Evolutionary conservation across 306 rosid species (phyloP), one percentile per base, ranked within the genome.

Genomic region (Prunus campanulata): DNA sequence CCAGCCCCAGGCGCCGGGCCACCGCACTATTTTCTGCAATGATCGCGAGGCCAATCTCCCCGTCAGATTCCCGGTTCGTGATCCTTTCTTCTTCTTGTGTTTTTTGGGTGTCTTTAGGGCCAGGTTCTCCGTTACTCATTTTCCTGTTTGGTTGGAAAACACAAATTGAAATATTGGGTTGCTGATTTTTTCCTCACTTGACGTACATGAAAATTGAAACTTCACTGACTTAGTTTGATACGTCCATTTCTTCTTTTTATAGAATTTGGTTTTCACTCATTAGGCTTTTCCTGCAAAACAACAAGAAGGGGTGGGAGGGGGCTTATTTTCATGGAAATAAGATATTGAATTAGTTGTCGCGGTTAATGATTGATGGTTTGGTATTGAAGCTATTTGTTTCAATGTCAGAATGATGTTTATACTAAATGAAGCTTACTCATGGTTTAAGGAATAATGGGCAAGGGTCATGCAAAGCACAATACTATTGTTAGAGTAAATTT

Each of bases 1-100:
- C 64, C 97, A 89, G 85, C 98, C 98, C 3, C 98, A 92, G 78
- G 97, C 98, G 2, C 98, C 98, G 22, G 83, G 92, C 46, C 66
- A 89, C 77, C 97, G 98, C 46, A 94, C 96, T 78, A 86, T 94
- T 61, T 90, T 74, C 89, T 92, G 96, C 84, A 92, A 94, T 68
- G 95, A 94, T 79, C 97, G 96, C 64, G 97, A 94, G 39, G 87
- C 96, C 29, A 92, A 90, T 82, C 50, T 46, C 5, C 85, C 83
- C 49, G 87, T 92, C 51, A 90, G 87, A 76, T 94, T 90, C 85
- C 88, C 73, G 98, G 98, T 94, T 76, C 44, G 78, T 16, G 63
- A 49, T 52, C 0, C 46, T 56, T 6, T 39, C 44, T 39, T 70
- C 14, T 25, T 66, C 59, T 47, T 54, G 3, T 54, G 14, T 22